These are phyloP conservation scores for Trifolium pratense DNA, from an alignment of 306 rosid species.

Conservation along the genomic window DNA sequence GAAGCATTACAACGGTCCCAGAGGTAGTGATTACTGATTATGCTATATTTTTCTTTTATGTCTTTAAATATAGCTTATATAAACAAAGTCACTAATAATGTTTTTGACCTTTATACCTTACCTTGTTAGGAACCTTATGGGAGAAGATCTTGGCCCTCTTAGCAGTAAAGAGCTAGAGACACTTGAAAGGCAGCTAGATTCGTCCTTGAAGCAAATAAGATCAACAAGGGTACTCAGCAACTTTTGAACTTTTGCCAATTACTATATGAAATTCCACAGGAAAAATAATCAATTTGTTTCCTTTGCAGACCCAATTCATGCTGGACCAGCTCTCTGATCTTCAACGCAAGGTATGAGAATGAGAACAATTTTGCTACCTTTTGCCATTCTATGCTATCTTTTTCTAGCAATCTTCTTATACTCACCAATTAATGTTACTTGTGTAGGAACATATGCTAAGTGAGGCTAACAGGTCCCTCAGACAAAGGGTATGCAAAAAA, in stretches of 20 bases:
- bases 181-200: constrained; percentile 94
- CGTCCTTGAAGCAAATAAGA: constrained; percentile 91
- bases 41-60: neutral
- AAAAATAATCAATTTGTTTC: constrained; percentile 11
- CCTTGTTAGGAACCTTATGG: constrained; percentile 81
- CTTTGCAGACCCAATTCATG: constrained; percentile 80
- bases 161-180: constrained; percentile 91
- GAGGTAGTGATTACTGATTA: constrained; percentile 51
- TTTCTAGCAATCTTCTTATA: neutral
- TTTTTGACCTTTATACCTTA: neutral
- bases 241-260: neutral
- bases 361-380: constrained; percentile 24
- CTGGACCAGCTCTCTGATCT: constrained; percentile 90
- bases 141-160: constrained; percentile 94
- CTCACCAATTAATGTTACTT: constrained; percentile 8
- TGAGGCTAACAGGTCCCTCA: constrained; percentile 79
- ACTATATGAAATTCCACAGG: neutral
- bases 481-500: constrained; percentile 74
- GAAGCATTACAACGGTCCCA: constrained; percentile 86
- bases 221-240: constrained; percentile 72
- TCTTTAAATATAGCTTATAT: neutral
- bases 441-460: constrained; percentile 75
- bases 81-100: neutral
- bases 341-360: constrained; percentile 71
- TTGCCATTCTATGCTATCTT: constrained; percentile 5